These are phyloP conservation scores for Diplodia mutila DNA, from an alignment of 2,329 filamentous ascomycete species.

Conservation along the genomic window DNA sequence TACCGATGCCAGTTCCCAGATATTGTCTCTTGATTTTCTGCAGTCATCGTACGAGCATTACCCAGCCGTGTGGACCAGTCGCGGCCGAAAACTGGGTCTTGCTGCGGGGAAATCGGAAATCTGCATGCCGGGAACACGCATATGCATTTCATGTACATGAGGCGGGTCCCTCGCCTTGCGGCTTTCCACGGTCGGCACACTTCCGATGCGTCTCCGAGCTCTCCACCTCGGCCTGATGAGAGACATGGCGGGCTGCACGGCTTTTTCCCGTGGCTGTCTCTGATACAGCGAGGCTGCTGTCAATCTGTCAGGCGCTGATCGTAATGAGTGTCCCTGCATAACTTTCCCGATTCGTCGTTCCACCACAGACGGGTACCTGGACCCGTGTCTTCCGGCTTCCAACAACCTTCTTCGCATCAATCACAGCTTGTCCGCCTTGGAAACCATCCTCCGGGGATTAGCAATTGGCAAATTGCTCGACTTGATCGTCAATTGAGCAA, in stretches of 20 bases:
- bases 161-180: neutral
- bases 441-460: too few relatives aligned
- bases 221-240: neutral
- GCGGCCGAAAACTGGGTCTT: neutral
- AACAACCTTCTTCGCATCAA: neutral
- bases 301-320: constrained; percentile 6
- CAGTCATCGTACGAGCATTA: constrained; percentile 3
- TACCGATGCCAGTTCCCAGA: neutral
- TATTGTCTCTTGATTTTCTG: constrained; percentile 1
- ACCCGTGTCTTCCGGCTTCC: neutral
- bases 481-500: neutral
- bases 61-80: neutral
- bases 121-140: neutral
- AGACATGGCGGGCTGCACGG: neutral
- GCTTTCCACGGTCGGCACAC: neutral
- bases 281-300: neutral
- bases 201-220: neutral
- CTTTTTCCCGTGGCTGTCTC: neutral
- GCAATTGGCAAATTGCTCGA: neutral
- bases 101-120: neutral
- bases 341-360: constrained; percentile 3
- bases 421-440: neutral
- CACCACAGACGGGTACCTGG: constrained; percentile 19
- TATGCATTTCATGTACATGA: constrained; percentile 1
- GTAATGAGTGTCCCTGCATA: constrained; percentile 3